Conservation (phyloP, 305 asterid species). For the Rubia peregrina region DNA sequence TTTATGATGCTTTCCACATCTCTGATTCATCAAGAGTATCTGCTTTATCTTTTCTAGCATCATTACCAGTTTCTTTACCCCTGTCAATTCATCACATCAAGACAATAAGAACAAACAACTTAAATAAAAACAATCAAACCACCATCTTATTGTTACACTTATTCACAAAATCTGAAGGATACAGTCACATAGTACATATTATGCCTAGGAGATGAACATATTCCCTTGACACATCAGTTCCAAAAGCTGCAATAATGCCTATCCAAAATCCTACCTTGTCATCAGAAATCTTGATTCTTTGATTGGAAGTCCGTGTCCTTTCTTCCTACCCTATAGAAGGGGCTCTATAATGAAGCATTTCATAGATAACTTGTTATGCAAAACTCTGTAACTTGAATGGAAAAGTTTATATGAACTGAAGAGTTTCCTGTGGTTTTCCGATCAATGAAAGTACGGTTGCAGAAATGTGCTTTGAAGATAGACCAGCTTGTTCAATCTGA, state of each 20-base stretch:
- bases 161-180: constrained; percentile 4
- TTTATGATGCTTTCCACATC: too few species aligned
- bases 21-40: background rate
- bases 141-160: background rate
- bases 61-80: background rate
- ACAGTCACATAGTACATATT: background rate
- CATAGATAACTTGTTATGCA: background rate
- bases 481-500: constrained; percentile 72
- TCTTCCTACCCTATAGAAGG: background rate
- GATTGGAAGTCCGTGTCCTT: too few species aligned
- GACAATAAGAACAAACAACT: background rate
- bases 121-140: background rate
- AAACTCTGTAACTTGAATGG: background rate
- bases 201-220: background rate
- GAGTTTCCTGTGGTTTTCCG: constrained; percentile 52
- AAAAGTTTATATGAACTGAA: constrained; percentile 24
- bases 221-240: background rate
- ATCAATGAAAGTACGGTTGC: constrained; percentile 57
- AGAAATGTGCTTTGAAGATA: constrained; percentile 55
- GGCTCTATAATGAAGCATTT: background rate
- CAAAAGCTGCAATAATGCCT: background rate
- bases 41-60: too few species aligned
- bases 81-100: background rate
- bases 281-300: background rate
- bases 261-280: background rate